Evolutionary conservation across 345 rosid species (phyloP).

Genomic region (Salix brachista): DNA sequence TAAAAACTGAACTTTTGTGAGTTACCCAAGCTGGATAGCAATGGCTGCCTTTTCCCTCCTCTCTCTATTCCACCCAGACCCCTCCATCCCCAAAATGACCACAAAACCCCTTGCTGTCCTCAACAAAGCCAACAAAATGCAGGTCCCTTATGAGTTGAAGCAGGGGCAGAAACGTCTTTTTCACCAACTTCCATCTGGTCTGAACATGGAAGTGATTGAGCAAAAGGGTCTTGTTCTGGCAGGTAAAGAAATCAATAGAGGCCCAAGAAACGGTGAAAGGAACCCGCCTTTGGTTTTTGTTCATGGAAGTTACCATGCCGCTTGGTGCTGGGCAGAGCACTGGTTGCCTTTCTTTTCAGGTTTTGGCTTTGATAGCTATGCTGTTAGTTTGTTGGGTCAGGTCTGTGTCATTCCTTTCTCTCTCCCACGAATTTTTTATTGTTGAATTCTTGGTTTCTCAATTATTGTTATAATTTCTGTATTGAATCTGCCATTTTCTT

Average conservation of each 20-base stretch:
- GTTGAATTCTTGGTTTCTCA: not conserved
- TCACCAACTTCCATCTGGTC: constrained; percentile 76
- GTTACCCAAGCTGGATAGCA: constrained; percentile 5
- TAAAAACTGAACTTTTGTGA: not conserved
- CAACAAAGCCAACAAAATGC: constrained; percentile 19
- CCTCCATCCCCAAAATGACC: constrained; percentile 16
- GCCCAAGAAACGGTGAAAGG: constrained; percentile 1
- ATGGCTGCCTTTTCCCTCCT: constrained; percentile 40
- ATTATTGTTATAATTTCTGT: not conserved
- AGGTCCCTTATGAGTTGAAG: constrained; percentile 51
- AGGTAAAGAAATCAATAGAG: not conserved
- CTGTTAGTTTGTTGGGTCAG: constrained; percentile 79
- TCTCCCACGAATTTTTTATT: not conserved
- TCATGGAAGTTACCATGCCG: constrained; percentile 93
- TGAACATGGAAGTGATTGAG: constrained; percentile 71
- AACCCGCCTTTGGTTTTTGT: constrained; percentile 71
- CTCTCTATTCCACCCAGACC: constrained; percentile 10
- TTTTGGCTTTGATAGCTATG: constrained; percentile 76
- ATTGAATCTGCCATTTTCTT: not conserved
- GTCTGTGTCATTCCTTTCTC: not conserved
- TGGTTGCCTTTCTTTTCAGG: constrained; percentile 85
- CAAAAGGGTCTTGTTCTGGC: constrained; percentile 33
- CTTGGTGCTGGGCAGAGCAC: constrained; percentile 96
- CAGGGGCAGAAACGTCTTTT: constrained; percentile 62
- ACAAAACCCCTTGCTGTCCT: constrained; percentile 34